Conservation (phyloP, 306 rosid genomes). For the Urtica urens region DNA sequence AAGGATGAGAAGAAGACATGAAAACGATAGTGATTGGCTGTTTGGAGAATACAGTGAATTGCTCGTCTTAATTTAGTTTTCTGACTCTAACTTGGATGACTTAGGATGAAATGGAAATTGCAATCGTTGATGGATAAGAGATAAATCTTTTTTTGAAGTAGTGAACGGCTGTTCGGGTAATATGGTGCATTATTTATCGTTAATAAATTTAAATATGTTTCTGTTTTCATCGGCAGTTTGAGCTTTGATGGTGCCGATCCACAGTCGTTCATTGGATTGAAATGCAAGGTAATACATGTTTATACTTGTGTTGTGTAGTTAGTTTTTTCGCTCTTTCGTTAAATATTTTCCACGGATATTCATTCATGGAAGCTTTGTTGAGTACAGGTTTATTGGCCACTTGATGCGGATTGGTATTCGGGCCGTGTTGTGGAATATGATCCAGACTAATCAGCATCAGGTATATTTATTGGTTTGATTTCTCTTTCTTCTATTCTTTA, state of each 20-base stretch:
- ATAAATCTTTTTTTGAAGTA: too few species aligned
- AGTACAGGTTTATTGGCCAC: conserved; percentile 88
- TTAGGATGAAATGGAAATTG: background rate
- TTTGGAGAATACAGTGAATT: background rate
- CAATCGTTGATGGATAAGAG: too few species aligned
- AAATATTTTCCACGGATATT: too few species aligned
- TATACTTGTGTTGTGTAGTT: conserved; percentile 4
- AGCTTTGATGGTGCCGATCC: conserved; percentile 55
- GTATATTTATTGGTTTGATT: conserved; percentile 27
- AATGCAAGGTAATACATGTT: conserved; percentile 79
- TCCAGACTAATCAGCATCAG: conserved; percentile 45
- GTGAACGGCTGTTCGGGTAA: background rate
- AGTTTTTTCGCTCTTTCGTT: too few species aligned
- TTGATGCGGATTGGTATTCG: conserved; percentile 62
- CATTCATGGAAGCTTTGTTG: conserved; percentile 8
- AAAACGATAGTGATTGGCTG: too few species aligned
- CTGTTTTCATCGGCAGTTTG: conserved; percentile 47
- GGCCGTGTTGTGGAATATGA: conserved; percentile 53
- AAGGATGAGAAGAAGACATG: too few species aligned
- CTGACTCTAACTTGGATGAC: background rate
- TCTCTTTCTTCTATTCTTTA: background rate
- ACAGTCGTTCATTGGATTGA: conserved; percentile 55
- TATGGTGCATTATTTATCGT: too few species aligned
- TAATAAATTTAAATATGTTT: too few species aligned
- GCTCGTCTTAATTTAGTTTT: too few species aligned